Base-by-base conservation (phyloP, 2,329 filamentous ascomycete genomes). In the Paraconiothyrium brasiliense region DNA sequence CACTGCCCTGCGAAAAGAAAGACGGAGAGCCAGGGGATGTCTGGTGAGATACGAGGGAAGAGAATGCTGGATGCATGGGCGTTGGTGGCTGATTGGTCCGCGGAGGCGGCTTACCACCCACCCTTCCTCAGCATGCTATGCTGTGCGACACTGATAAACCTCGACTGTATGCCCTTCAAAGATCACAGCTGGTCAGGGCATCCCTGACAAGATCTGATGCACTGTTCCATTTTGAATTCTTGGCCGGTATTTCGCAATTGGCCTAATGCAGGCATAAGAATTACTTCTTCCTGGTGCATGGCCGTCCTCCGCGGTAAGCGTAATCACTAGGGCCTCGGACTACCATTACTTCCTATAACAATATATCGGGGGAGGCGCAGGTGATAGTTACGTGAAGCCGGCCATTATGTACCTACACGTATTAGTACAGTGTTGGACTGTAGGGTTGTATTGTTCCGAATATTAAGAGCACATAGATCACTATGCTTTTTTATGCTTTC, bases 31-130 rank as follows among this genome's bases (percentile, higher is more conserved):
- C 32, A 3, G 37, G 27, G 22, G 14, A 54, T 27, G 22, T 13
- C 24, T 32, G 39, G 51, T 44, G 51, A 32, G 39, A 44, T 52
- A 52, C 35, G 35, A 27, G 20, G 13, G 16, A 32, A 44, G 6
- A 16, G 11, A 10, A 14, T 20, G 24, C 37, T 44, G 39, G 24
- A 44, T 54, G 22, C 51, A 32, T 16, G n/a, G 4, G 35, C 27
- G 14, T 37, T 44, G 11, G 51, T n/a, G 37, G 20, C 11, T 43
- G 51, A 54, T 54, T 54, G 37, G 51, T 30, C 37, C 51, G 51
- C 37, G 51, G 51, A 24, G 16, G n/a, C 51, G 51, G 51, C 37
- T 54, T 11, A 22, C 37, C 11, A 44, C 14, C 37, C 11, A 44
- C 14, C 24, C 37, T n/a, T 5, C 27, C 51, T n/a, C 9, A 27